Conservation (phyloP, 2,329 filamentous ascomycete genomes). For the Colletotrichum eremochloae region DNA sequence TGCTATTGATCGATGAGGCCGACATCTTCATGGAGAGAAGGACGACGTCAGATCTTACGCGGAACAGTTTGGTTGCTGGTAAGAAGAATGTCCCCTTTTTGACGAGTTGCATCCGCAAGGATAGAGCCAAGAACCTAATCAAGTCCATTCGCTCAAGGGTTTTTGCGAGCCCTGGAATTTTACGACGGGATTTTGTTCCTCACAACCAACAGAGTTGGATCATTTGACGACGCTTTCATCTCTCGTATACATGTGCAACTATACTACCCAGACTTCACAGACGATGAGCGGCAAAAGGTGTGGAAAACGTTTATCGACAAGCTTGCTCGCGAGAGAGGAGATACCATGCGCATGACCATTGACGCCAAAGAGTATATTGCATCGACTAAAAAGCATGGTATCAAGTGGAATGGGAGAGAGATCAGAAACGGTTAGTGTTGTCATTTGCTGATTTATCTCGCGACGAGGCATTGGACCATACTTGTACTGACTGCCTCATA, state of each 20-base stretch:
- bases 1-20: slow-evolving; percentile 50
- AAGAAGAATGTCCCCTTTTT: slow-evolving; percentile 13
- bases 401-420: slow-evolving; percentile 46
- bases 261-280: slow-evolving; percentile 47
- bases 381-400: slow-evolving; percentile 23
- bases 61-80: slow-evolving; percentile 39
- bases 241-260: slow-evolving; percentile 50
- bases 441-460: background rate
- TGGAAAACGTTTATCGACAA: slow-evolving; percentile 49
- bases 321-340: slow-evolving; percentile 44
- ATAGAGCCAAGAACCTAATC: background rate
- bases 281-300: slow-evolving; percentile 45
- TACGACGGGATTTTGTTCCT: slow-evolving; percentile 52
- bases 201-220: slow-evolving; percentile 48
- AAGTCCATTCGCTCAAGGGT: slow-evolving; percentile 42
- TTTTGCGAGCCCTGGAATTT: slow-evolving; percentile 49
- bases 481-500: background rate
- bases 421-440: slow-evolving; percentile 45
- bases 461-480: no score
- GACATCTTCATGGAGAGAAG: slow-evolving; percentile 45
- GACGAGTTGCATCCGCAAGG: background rate
- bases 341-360: slow-evolving; percentile 44
- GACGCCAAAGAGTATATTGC: slow-evolving; percentile 44
- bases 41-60: slow-evolving; percentile 40
- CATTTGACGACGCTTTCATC: slow-evolving; percentile 51